Evolutionary conservation across 192 early-diverging fungal species (phyloP), one percentile per base, ranked within the genome.

Genomic region (Coemansia umbellata): DNA sequence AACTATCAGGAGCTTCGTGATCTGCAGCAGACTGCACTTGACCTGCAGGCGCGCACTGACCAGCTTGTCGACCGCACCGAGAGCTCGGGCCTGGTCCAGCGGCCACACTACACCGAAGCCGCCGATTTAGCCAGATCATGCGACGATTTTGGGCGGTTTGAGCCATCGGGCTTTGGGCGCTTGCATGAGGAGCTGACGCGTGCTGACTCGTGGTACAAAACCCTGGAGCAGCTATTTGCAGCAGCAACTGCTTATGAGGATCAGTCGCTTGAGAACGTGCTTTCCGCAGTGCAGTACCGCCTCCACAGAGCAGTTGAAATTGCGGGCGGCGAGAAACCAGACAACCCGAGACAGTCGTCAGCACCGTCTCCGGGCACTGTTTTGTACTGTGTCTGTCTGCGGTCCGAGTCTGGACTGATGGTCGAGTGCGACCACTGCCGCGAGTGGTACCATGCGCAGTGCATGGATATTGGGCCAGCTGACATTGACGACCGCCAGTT

Each of bases 391-490:
- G 53, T 87, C 15, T 90, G 88, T 22, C 63, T 83, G 39, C 59
- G 63, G 17, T 56, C 79, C 3, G 86, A 88, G 33, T 53, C 63
- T 30, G 85, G 81, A 2, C 44, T 82, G 57, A 88, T 88, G 86
- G 77, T 86, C 8, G 78, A 87, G 48, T 89, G 87, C 44, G 83
- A 81, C 39, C 26, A 60, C 7, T 89, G 87, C 50, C 62, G 73
- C 8, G 87, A 85, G 33, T 84, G 83, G 87, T 82, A 83, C 55
- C 87, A 89, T 43, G 57, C 63, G 11, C 40, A 50, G 7, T 89
- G 87, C 50, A 58, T 87, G n/a, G 66, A 74, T 10, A 47, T 85
- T 23, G 49, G 63, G 15, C 51, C 64, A 10, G 61, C 51, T 8
- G 67, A 82, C 24, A 74, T 76, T n/a, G 66, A 74, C 5, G 59